These are phyloP conservation scores for Aegle marmelos DNA, from an alignment of 345 rosid genomes.

Conservation along the genomic window DNA sequence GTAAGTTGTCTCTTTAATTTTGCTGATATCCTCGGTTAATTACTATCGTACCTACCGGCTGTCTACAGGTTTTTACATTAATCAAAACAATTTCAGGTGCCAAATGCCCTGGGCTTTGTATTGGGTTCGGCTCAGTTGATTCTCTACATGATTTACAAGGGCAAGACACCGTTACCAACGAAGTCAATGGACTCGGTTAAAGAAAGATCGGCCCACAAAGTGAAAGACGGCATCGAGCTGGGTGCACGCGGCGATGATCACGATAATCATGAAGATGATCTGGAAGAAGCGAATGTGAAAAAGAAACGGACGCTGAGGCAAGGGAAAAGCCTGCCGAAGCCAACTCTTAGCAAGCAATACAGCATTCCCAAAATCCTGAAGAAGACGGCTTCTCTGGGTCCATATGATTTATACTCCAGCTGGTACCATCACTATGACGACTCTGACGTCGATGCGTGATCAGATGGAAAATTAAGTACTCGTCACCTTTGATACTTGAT, in stretches of 20 bases:
- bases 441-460: too few species aligned
- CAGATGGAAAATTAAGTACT: too few species aligned
- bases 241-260: background rate
- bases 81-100: constrained; percentile 34
- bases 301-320: constrained; percentile 14
- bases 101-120: constrained; percentile 45
- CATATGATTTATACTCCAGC: constrained; percentile 24
- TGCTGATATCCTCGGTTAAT: too few species aligned
- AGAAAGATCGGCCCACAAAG: constrained; percentile 28
- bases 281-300: background rate
- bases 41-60: too few species aligned
- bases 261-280: constrained; percentile 1
- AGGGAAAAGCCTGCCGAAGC: constrained; percentile 29
- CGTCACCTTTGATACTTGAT: background rate
- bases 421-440: constrained; percentile 7
- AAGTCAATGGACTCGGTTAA: constrained; percentile 16
- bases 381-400: constrained; percentile 27
- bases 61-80: background rate
- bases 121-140: constrained; percentile 53
- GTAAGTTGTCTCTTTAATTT: constrained; percentile 21
- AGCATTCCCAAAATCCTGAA: constrained; percentile 28
- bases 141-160: constrained; percentile 38
- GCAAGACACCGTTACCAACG: constrained; percentile 17
- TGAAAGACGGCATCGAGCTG: constrained; percentile 27
- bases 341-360: constrained; percentile 17